Evolutionary conservation across 1,284 basidiomycete genomes (phyloP), one percentile per base, ranked within the genome.

Genomic region (Trichosporon sp.): DNA sequence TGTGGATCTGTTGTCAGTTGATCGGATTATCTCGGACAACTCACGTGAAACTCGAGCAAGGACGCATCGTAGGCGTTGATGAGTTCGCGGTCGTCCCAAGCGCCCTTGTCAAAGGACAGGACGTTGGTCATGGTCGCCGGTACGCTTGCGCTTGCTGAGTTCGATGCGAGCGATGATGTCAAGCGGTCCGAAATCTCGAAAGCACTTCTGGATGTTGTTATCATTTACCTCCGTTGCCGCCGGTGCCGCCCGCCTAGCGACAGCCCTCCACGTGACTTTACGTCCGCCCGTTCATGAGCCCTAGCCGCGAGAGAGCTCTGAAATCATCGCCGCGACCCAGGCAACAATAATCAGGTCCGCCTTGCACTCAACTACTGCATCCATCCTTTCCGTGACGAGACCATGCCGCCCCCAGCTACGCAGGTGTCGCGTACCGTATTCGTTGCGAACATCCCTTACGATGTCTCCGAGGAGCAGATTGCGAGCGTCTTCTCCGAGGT

Each of bases 381-480:
- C 49, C 49, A 29, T 31, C 49, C n/a, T n/a, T n/a, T n/a, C n/a
- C 27, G n/a, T 21, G 6, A 25, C 14, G 21, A 27, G 27, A 54
- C 25, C 14, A 54, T 54, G 49, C 49, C 49, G 49, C 49, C 49
- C 49, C 49, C 49, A 14, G 14, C 49, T 7, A 54, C 25, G 27
- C 49, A 54, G 49, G 49, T 54, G 49, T 54, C 49, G 49, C 49
- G 49, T 27, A 54, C 49, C 29, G 49, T 54, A 13, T 54, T 54
- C 49, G 49, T 54, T 27, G 49, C 49, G 3, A 54, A 54, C 25
- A 54, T 63, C 25, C 49, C 49, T 27, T 54, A 54, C 16, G 80
- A 81, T 65, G 79, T 81, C 8, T 80, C 80, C 0, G 80, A 81
- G 60, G 80, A 81, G 66, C 80, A 81, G 69, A 75, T 81, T 9